phyloP scores from a whole-genome alignment of 768 basidiomycete genomes.

The Tubosaeta sp. region DNA sequence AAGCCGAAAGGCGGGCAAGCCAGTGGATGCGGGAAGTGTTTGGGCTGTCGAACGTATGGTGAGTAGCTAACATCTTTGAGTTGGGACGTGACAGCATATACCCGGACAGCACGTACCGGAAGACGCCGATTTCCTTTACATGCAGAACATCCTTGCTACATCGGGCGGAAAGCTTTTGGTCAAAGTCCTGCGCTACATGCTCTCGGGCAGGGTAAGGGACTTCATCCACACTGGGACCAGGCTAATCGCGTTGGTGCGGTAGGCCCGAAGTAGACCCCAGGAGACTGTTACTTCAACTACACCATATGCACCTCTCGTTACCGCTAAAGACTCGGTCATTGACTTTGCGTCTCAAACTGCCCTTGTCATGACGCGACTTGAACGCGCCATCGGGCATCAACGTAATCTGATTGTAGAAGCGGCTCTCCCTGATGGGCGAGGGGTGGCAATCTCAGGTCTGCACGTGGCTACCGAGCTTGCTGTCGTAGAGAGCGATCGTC shows the following conservation, averaged over 20 bases:
- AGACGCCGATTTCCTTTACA: conserved; percentile 43
- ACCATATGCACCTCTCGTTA: conserved; percentile 44
- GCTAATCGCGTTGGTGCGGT: neutral
- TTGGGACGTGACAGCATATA: neutral
- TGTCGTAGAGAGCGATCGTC: conserved; percentile 5
- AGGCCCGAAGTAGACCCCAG: conserved; percentile 44
- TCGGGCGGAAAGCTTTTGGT: conserved; percentile 72
- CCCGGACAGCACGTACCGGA: conserved; percentile 47
- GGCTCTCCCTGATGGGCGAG: conserved; percentile 26
- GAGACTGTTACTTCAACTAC: conserved; percentile 18
- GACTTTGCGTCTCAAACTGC: conserved; percentile 27
- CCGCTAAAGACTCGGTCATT: conserved; percentile 12
- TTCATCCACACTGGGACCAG: neutral
- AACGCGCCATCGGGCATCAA: conserved; percentile 29
- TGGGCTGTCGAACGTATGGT: conserved; percentile 57
- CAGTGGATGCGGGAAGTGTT: conserved; percentile 72
- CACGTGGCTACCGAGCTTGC: conserved; percentile 2
- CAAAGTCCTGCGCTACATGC: conserved; percentile 60
- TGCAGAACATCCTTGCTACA: conserved; percentile 57
- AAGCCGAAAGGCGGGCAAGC: conserved; percentile 44
- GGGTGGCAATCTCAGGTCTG: conserved; percentile 21
- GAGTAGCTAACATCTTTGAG: conserved; percentile 19
- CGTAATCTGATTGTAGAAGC: conserved; percentile 17
- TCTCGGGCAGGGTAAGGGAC: conserved; percentile 46
- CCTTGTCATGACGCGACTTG: conserved; percentile 14